Evolutionary conservation across 164 flowering plant genomes (phyloP), one percentile per base, ranked within the genome.

Genomic region (Annona squamosa): DNA sequence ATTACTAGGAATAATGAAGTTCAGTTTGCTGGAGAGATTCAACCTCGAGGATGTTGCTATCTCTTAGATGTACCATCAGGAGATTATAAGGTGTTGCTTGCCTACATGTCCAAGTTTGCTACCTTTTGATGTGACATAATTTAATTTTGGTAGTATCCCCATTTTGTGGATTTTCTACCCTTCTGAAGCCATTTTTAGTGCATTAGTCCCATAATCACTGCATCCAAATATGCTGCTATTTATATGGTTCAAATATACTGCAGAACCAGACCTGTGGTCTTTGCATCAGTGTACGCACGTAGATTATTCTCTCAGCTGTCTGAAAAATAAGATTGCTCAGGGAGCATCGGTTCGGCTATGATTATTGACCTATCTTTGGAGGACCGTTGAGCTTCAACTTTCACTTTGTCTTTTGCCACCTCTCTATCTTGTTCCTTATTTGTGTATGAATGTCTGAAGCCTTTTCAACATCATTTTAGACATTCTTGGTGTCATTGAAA

Each of bases 11-110:
- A 95, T 74, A 95, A 88, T 80, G 97, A 91, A 79, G 97, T 93
- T 69, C 97, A 93, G 82, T 95, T 93, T 86, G 99, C 97, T 77
- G 99, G 99, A 62, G 87, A 88, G 77, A 82, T 95, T 18, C 97
- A 95, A 77, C 89, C 97, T 3, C 80, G 78, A 67, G 98, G 98
- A 4, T 91, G 97, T 75, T 74, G 52, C 65, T 93, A 87, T 77
- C 48, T 17, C 37, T 75, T 95, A 77, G 70, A 86, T 41, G 78
- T 93, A 68, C 82, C 86, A 41, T 18, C 86, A 4, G 90, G 91
- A 69, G 94, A 95, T 77, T 79, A 47, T 48, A 86, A 90, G 98
- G 99, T 94, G 19, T 17, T 47, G 16, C 47, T 68, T 48, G 12
- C 4, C 4, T 46, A 52, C 48, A 63, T 6, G 5, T 5, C 5